Evolutionary conservation across 805 yeast genomes (phyloP), one percentile per base, ranked within the genome.

Genomic region (Cyberlindnera petersonii): DNA sequence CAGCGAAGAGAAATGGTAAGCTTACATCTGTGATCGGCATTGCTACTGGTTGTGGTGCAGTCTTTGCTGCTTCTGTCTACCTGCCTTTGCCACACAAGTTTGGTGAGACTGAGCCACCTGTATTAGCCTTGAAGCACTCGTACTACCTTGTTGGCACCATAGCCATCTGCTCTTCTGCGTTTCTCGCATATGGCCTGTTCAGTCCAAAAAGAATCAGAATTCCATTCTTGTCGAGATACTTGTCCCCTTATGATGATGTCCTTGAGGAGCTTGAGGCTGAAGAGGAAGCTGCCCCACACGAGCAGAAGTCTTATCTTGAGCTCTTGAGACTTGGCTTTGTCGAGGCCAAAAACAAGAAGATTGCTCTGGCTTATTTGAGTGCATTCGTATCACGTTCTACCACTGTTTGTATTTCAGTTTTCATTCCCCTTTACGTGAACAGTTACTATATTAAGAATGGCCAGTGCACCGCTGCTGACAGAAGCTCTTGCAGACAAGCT

Each of bases 41-140:
- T 13, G 63, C 72, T 34, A 68, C 83, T 14, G 87, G 87, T 0
- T 53, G 76, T 14, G 88, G 88, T 34, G 88, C 87, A 2, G 69
- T 82, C 1, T 72, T 78, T 43, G 69, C 86, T 0, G 86, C 79
- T 1, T 53, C 72, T 1, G 58, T 69, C 28, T 69, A 77, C 29
- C 57, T 82, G 16, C 72, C 86, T 11, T 58, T 82, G 16, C 86
- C 87, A 0, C 68, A 74, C 1, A 63, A 58, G 42, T 63, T 76
- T 41, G 73, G 71, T 10, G 52, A 60, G 15, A 46, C 51, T 9
- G 64, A 60, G 34, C 51, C 59, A 24, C 70, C 77, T 14, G 70
- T 72, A 7, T 57, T 50, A 6, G 72, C 79, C 1, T 54, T 81
- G 39, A 65, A 66, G 44, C 48, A 55, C 13, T 60, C 86, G 1